Percentiles rank a stretch among this genome's conserved stretches.
Evolutionary conservation across 768 basidiomycete genomes (phyloP).

Genomic region (Mrakia blollopis): DNA sequence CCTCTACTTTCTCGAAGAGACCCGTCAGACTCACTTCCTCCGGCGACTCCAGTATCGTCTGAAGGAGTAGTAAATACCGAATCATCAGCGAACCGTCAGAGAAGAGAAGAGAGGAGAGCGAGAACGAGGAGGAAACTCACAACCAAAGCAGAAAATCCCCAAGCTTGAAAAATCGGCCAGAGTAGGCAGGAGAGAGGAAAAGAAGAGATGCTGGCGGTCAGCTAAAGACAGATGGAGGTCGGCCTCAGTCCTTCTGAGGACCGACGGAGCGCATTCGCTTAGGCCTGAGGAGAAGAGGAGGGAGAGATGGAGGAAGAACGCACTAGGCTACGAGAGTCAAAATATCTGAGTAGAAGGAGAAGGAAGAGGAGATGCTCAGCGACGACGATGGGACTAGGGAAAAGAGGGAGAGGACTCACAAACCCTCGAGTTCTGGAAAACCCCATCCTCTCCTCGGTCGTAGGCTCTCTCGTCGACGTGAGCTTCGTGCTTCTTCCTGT

Average conservation of each 20-base stretch:
- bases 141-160: conserved; percentile 78
- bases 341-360: not conserved
- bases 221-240: not conserved
- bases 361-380: not conserved
- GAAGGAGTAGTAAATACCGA: not conserved
- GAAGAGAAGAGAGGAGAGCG: not conserved
- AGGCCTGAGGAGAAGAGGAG: not conserved
- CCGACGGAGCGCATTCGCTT: not conserved
- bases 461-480: not conserved
- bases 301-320: not conserved
- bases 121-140: conserved; percentile 38
- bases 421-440: not conserved
- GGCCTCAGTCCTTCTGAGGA: not conserved
- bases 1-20: not conserved
- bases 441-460: not conserved
- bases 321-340: not conserved
- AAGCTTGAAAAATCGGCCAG: conserved; percentile 50
- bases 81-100: conserved; percentile 37
- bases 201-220: not conserved
- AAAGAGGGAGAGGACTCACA: not conserved
- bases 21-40: conserved; percentile 51
- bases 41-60: conserved; percentile 56
- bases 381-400: not conserved
- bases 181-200: conserved; percentile 50
- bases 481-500: no score